phyloP scores from a whole-genome alignment of 441 rosid species.

The Omphalea diandra region DNA sequence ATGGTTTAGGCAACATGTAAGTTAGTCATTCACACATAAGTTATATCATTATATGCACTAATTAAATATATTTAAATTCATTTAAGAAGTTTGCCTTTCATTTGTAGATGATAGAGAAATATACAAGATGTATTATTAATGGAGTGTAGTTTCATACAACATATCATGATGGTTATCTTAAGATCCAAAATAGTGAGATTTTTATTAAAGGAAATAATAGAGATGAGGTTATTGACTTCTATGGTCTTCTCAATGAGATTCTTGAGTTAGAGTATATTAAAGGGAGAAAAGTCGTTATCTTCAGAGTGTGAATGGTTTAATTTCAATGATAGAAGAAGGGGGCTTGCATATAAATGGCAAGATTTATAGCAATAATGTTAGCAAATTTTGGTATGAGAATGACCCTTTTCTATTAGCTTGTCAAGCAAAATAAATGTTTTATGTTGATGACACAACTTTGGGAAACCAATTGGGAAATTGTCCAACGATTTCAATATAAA shows the following conservation, averaged over 20 bases:
- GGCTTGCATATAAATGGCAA: not conserved
- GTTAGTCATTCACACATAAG: not conserved
- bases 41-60: too few relatives aligned
- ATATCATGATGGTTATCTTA: not conserved
- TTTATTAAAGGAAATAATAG: not conserved
- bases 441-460: not conserved
- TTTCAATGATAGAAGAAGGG: not conserved
- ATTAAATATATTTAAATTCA: too few relatives aligned
- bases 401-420: not conserved
- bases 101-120: not conserved
- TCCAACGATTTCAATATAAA: not conserved
- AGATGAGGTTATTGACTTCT: not conserved
- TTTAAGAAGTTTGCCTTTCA: not conserved
- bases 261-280: not conserved
- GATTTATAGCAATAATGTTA: not conserved
- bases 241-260: not conserved
- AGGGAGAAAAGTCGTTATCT: not conserved
- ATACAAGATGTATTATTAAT: not conserved
- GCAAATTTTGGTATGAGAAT: not conserved
- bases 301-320: not conserved
- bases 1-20: not conserved
- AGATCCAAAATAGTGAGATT: not conserved
- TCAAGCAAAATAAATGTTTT: not conserved
- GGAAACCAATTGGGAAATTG: not conserved
- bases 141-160: not conserved